These are phyloP conservation scores for Nicotiana tomentosiformis DNA, from an alignment of 257 asterid genomes.

Conservation along the genomic window DNA sequence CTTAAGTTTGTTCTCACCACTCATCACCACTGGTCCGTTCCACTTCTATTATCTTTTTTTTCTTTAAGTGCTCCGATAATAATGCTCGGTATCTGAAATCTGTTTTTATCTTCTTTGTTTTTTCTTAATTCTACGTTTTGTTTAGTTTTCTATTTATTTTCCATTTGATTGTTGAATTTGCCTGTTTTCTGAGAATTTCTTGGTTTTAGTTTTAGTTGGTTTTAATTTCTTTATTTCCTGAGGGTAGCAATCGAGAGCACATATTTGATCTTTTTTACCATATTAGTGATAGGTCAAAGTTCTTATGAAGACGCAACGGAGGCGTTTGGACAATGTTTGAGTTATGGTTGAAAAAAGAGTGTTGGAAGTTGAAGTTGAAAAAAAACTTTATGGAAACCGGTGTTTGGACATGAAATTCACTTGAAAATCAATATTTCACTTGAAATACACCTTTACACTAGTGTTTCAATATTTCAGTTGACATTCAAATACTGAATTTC, in stretches of 20 bases:
- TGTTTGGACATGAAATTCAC: background rate
- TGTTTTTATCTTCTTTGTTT: background rate
- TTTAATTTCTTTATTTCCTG: too few relatives aligned
- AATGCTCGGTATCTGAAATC: background rate
- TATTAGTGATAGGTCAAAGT: background rate
- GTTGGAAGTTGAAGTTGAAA: background rate
- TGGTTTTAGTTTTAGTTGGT: background rate
- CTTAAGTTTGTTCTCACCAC: slow-evolving; percentile 87
- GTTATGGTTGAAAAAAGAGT: background rate
- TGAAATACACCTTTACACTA: too few relatives aligned
- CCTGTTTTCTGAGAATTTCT: background rate
- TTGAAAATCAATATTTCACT: background rate
- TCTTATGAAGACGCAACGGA: too few relatives aligned
- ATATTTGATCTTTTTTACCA: background rate
- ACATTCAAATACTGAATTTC: background rate
- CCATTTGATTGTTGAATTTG: background rate
- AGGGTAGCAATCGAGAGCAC: background rate
- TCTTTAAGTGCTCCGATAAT: background rate
- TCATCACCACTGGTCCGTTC: slow-evolving; percentile 82
- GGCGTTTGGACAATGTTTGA: background rate
- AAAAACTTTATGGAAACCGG: background rate
- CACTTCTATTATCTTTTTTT: background rate
- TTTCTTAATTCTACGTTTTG: background rate
- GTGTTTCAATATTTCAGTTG: background rate
- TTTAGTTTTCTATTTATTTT: background rate